Conservation (phyloP, 1,284 basidiomycete species). For the Stereum hirsutum region DNA sequence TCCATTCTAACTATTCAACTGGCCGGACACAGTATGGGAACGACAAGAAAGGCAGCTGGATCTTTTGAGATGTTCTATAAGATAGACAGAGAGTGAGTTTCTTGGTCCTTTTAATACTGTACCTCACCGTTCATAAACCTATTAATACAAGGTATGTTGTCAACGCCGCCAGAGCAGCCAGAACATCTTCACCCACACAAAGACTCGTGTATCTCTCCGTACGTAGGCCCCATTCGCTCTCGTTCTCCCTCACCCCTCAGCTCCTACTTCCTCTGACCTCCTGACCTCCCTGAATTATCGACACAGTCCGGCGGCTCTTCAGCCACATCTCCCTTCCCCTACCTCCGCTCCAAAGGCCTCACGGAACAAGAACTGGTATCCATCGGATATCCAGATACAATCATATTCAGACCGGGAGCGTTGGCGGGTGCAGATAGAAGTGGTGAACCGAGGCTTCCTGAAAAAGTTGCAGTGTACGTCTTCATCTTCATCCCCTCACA, state of each 20-base stretch:
- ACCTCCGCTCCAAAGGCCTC: conserved; percentile 58
- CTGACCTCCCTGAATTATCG: not conserved
- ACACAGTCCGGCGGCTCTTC: conserved; percentile 41
- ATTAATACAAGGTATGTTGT: conserved; percentile 51
- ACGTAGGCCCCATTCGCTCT: conserved; percentile 12
- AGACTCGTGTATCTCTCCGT: conserved; percentile 65
- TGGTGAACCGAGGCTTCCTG: too few species aligned
- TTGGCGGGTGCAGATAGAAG: too few species aligned
- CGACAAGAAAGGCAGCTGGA: conserved; percentile 50
- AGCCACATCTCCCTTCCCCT: conserved; percentile 40
- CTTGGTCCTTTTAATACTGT: conserved; percentile 3
- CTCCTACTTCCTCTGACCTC: conserved; percentile 1
- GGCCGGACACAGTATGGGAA: conserved; percentile 42
- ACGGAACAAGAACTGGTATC: conserved; percentile 60
- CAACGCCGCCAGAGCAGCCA: conserved; percentile 56
- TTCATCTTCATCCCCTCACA: too few species aligned
- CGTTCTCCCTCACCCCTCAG: conserved; percentile 7
- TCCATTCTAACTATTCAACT: not conserved
- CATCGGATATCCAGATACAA: conserved; percentile 57
- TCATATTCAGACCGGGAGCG: conserved; percentile 56
- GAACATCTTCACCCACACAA: conserved; percentile 35
- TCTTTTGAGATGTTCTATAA: conserved; percentile 56
- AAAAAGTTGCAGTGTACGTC: too few species aligned
- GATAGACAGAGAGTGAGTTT: conserved; percentile 61
- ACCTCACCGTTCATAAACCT: not conserved